Percentiles rank a stretch among this genome's conserved stretches.
Conservation (phyloP, 1,284 basidiomycete genomes). For the Irpex lacteus region DNA sequence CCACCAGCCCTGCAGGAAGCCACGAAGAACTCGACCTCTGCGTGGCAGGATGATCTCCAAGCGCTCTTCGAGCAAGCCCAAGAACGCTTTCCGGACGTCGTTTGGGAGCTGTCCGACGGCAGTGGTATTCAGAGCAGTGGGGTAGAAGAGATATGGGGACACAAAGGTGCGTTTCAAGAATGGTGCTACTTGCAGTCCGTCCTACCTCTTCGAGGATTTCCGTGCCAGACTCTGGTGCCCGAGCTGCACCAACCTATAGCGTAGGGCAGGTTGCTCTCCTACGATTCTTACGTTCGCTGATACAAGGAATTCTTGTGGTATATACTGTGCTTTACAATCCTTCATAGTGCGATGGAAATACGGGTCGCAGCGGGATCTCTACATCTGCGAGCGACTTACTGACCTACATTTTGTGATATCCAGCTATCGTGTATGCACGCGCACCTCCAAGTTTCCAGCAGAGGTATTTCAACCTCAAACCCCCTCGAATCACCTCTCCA, state of each 20-base stretch:
- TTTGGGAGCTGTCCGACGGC: conserved; percentile 73
- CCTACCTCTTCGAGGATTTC: background rate
- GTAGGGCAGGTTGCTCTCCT: background rate
- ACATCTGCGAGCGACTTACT: background rate
- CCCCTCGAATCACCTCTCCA: conserved; percentile 51
- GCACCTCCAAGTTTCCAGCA: conserved; percentile 86
- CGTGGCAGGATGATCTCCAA: conserved; percentile 79
- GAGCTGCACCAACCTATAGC: background rate
- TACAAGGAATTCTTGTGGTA: background rate
- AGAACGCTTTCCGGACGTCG: conserved; percentile 89
- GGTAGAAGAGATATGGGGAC: conserved; percentile 76
- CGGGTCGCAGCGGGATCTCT: background rate
- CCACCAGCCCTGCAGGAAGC: conserved; percentile 65
- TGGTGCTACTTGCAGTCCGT: background rate
- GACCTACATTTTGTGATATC: background rate
- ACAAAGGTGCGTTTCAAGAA: conserved; percentile 66
- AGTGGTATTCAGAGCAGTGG: conserved; percentile 44
- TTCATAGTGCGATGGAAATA: background rate
- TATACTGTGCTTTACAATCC: background rate
- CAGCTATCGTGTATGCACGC: conserved; percentile 91
- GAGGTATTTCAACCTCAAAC: conserved; percentile 77
- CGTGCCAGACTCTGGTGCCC: background rate
- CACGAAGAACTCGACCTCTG: conserved; percentile 54
- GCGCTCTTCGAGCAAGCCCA: conserved; percentile 75
- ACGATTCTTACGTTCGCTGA: background rate